These are phyloP conservation scores for Obelidium mucronatum DNA, from an alignment of 192 early-diverging fungal genomes.

Conservation along the genomic window DNA sequence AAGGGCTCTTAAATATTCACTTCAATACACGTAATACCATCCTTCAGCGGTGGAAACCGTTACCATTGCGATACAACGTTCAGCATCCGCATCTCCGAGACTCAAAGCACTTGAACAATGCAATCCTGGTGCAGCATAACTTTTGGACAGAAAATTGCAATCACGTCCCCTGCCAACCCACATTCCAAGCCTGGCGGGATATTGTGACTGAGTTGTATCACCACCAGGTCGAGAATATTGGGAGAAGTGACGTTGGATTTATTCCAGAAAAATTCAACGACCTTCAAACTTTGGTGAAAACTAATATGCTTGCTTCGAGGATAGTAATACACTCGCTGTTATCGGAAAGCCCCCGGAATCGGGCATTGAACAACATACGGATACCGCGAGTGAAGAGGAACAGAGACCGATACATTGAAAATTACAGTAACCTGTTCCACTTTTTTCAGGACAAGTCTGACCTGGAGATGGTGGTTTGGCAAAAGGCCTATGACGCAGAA, in stretches of 20 bases:
- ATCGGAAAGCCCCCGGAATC: background rate
- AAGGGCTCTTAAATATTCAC: background rate
- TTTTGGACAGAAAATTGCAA: background rate
- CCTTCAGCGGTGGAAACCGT: no score
- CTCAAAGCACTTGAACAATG: background rate
- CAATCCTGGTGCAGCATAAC: background rate
- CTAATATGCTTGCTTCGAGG: background rate
- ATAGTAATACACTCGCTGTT: background rate
- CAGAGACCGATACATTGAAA: background rate
- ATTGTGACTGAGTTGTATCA: background rate
- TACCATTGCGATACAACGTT: slow-evolving; percentile 1
- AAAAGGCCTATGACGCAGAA: slow-evolving; percentile 8
- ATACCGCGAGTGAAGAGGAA: background rate
- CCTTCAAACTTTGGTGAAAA: background rate
- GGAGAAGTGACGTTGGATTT: background rate
- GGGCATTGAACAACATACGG: background rate
- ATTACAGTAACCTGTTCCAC: background rate
- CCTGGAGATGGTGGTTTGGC: background rate
- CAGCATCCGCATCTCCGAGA: slow-evolving; percentile 13
- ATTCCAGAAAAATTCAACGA: background rate
- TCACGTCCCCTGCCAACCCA: background rate
- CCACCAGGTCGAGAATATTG: background rate
- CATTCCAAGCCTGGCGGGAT: background rate
- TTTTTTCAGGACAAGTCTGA: background rate
- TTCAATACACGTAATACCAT: no score